Base-by-base conservation (phyloP, 768 basidiomycete genomes). In the Fomitopsis pulvina region DNA sequence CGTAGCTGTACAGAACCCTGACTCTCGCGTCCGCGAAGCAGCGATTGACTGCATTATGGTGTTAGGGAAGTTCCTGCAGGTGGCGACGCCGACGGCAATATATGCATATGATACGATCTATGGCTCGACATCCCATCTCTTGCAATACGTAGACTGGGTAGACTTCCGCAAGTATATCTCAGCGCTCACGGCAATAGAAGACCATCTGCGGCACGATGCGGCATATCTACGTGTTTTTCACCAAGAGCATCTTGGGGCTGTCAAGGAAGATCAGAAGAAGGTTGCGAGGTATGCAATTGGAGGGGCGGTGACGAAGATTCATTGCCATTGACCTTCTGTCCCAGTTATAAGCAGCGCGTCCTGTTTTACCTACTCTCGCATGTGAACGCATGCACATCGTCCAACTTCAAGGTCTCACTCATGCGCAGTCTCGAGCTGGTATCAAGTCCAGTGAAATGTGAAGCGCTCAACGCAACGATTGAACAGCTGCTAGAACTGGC, bases 361-460 rank as follows among this genome's bases (percentile, higher is more conserved):
- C 60, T 89, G 37, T 90, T 85, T 60, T 92, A 78, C 64, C 64
- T 96, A 0, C 68, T 89, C 5, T 93, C 93, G 1, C 94, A 97
- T 62, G 72, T 86, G 54, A 74, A 76, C 41, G 76, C 79, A 3
- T 76, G 86, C 54, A 66, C 71, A 2, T 60, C 77, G 2, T 64
- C 76, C 2, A 51, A 58, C 1, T 73, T 77, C 16, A 79, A 82
- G 52, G 60, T 78, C 10, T 60, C 68, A 10, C 66, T 97, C 0
- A 71, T 97, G 16, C 66, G 55, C 4, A 66, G 70, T 28, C 48
- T 80, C 9, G 60, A 70, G 24, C 66, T 68, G 8, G 68, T 87
- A 32, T 69, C 76, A 3, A 79, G 81, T 58, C 63, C 53, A 57
- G 63, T 62, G 42, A 77, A 79, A 54, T 67, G 79, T 6, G 71